Conservation (phyloP, 164 flowering plant genomes). For the Aristolochia contorta region DNA sequence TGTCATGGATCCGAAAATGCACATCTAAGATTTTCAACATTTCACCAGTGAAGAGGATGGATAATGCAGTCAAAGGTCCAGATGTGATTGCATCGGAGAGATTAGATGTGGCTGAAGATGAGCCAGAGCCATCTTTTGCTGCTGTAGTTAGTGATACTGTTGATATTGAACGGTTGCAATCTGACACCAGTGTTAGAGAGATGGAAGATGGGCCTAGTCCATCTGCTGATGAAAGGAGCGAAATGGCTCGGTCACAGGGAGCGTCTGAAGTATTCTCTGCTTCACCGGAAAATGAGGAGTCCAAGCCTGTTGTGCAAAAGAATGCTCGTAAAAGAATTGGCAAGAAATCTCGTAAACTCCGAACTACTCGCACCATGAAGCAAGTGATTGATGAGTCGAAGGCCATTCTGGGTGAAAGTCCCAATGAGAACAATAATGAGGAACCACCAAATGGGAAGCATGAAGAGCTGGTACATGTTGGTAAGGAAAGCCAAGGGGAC, state of each 20-base stretch:
- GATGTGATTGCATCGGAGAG: conserved; percentile 3
- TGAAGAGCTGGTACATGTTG: conserved; percentile 17
- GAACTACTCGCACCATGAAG: conserved; percentile 51
- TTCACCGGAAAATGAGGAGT: conserved; percentile 5
- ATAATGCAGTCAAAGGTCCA: conserved; percentile 4
- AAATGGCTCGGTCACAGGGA: conserved; percentile 20
- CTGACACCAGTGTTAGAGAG: conserved; percentile 15
- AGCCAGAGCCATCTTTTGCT: conserved; percentile 14
- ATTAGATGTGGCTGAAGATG: conserved; percentile 11
- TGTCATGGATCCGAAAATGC: conserved; percentile 63
- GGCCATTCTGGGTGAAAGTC: conserved; percentile 30
- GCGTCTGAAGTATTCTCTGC: conserved; percentile 30
- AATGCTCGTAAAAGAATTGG: conserved; percentile 15
- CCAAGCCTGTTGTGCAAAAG: not conserved
- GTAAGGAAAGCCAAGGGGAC: conserved; percentile 29
- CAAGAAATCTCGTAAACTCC: conserved; percentile 26
- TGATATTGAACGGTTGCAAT: conserved; percentile 17
- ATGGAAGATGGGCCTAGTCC: conserved; percentile 14
- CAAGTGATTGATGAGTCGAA: conserved; percentile 55
- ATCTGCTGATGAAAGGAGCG: conserved; percentile 30
- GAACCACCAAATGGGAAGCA: conserved; percentile 17
- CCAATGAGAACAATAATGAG: conserved; percentile 15
- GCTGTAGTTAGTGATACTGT: conserved; percentile 21
- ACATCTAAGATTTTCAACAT: conserved; percentile 37
- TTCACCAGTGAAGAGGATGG: conserved; percentile 17